These are phyloP conservation scores for Colletotrichum tropicale DNA, from an alignment of 2,329 filamentous ascomycete species.

Conservation along the genomic window DNA sequence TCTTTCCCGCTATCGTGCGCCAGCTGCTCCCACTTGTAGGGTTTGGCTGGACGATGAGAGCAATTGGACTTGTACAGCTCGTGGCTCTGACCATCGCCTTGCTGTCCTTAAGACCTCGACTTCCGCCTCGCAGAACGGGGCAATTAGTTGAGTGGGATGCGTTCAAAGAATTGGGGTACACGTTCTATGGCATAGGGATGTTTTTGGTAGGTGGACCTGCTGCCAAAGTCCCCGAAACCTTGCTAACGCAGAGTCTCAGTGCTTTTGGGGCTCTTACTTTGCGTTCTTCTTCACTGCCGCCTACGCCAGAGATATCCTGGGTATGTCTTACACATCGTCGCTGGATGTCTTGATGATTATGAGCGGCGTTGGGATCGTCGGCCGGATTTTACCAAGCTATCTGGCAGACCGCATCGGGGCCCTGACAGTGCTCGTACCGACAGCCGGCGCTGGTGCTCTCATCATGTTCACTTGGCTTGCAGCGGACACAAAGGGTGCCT, in stretches of 20 bases:
- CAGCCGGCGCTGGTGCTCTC: slow-evolving; percentile 23
- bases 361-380: slow-evolving; percentile 56
- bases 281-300: slow-evolving; percentile 63
- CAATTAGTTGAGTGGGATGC: slow-evolving; percentile 48
- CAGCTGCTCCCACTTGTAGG: slow-evolving; percentile 60
- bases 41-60: slow-evolving; percentile 62
- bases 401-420: slow-evolving; percentile 54
- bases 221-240: fast-evolving
- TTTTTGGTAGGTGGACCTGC: slow-evolving; percentile 28
- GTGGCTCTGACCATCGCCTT: slow-evolving; percentile 41
- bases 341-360: slow-evolving; percentile 53
- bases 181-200: slow-evolving; percentile 38
- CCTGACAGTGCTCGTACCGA: slow-evolving; percentile 54
- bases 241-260: slow-evolving; percentile 24
- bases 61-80: slow-evolving; percentile 63
- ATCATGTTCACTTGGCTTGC: slow-evolving; percentile 34
- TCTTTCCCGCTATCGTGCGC: slow-evolving; percentile 63
- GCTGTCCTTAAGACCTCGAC: slow-evolving; percentile 41
- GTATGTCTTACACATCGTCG: slow-evolving; percentile 32
- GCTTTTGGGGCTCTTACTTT: slow-evolving; percentile 59
- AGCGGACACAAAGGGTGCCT: slow-evolving; percentile 23
- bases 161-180: slow-evolving; percentile 47
- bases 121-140: slow-evolving; percentile 44
- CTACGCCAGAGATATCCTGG: slow-evolving; percentile 47
- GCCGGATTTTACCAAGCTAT: slow-evolving; percentile 51